A percentile compares a stretch with the other conserved stretches of the same genome.
These are phyloP conservation scores for Colletotrichum destructivum DNA, from an alignment of 2,329 filamentous ascomycete species.

Conservation along the genomic window DNA sequence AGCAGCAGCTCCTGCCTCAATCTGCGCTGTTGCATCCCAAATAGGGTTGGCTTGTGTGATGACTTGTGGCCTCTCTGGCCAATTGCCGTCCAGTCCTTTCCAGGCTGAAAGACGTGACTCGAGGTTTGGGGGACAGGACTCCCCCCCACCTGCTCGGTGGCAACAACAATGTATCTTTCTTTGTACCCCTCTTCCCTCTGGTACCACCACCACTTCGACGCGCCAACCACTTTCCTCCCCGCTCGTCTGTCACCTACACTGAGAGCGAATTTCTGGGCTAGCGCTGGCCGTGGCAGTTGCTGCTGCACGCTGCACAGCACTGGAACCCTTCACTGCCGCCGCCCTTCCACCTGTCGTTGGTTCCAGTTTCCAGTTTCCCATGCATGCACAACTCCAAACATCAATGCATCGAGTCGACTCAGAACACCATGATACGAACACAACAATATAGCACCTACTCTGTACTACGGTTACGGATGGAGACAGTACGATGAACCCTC, in stretches of 20 bases:
- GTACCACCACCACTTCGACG: not conserved
- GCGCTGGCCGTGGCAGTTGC: not conserved
- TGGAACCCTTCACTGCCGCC: not conserved
- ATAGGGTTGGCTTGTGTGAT: slow-evolving; percentile 36
- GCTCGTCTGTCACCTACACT: not conserved
- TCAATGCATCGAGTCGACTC: not conserved
- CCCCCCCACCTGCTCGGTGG: slow-evolving; percentile 1
- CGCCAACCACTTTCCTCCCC: not conserved
- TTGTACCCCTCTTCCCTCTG: slow-evolving; percentile 10
- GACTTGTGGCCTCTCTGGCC: slow-evolving; percentile 2
- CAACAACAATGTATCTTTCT: not conserved
- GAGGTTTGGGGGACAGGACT: slow-evolving; percentile 13
- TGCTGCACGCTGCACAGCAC: slow-evolving; percentile 14
- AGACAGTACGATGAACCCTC: too few relatives aligned
- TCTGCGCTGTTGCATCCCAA: not conserved
- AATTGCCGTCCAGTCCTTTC: slow-evolving; percentile 14
- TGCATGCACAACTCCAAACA: slow-evolving; percentile 2
- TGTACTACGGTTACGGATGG: too few relatives aligned
- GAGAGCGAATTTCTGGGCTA: not conserved
- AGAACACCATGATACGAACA: not conserved
- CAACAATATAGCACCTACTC: not conserved
- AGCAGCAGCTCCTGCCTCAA: slow-evolving; percentile 2
- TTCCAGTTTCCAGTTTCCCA: not conserved
- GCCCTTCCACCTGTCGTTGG: not conserved
- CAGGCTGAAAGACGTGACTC: slow-evolving; percentile 31